These are phyloP conservation scores for Colletotrichum eremochloae DNA, from an alignment of 2,329 filamentous ascomycete species.

Conservation along the genomic window DNA sequence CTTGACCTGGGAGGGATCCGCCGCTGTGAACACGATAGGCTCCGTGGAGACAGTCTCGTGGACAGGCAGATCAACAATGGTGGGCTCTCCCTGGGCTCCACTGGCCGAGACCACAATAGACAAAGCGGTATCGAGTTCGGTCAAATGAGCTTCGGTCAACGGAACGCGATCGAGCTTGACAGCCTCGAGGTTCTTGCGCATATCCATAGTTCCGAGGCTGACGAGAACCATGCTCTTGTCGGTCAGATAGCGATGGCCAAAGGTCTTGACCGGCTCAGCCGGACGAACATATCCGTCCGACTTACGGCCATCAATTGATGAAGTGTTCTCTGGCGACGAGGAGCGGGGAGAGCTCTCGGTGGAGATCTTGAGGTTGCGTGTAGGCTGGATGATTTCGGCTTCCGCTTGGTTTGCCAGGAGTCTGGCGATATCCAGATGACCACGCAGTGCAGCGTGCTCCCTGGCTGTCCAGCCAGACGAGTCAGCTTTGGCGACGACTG, in stretches of 20 bases:
- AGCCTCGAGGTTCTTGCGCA: constrained; percentile 82
- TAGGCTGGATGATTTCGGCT: constrained; percentile 45
- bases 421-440: constrained; percentile 85
- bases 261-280: constrained; percentile 89
- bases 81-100: constrained; percentile 87
- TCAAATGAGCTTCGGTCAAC: constrained; percentile 87
- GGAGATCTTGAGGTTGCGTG: constrained; percentile 46
- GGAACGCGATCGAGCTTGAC: constrained; percentile 92
- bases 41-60: constrained; percentile 95
- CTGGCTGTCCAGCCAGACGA: constrained; percentile 94
- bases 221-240: constrained; percentile 92
- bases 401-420: constrained; percentile 70
- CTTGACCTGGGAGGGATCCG: constrained; percentile 84
- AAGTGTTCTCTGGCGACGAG: constrained; percentile 49
- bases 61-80: constrained; percentile 90
- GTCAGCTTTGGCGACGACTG: constrained; percentile 80
- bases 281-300: constrained; percentile 66
- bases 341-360: constrained; percentile 44
- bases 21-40: constrained; percentile 89
- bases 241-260: constrained; percentile 94
- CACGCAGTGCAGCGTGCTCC: constrained; percentile 91
- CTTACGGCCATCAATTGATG: constrained; percentile 72
- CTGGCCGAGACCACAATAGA: constrained; percentile 91
- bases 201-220: constrained; percentile 94
- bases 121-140: constrained; percentile 92